Base-by-base conservation (phyloP, 768 basidiomycete genomes). In the Collybiopsis confluens region DNA sequence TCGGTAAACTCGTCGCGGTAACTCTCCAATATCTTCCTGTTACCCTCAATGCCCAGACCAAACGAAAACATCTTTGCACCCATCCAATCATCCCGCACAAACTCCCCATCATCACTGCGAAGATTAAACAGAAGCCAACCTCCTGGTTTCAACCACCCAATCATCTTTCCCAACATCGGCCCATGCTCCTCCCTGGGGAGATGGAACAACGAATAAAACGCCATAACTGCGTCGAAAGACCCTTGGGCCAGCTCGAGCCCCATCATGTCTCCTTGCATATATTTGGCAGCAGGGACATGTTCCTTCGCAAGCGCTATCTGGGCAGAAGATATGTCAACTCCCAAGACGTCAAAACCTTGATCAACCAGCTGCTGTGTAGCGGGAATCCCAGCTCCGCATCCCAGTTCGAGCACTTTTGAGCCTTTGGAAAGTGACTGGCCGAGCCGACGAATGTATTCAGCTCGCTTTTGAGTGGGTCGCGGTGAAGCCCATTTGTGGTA, bases 181-280 rank as follows among this genome's bases (percentile, higher is more conserved):
- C 46, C 62, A 51, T 68, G 67, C 53, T 68, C 66, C 23, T 62
- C 62, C 21, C 56, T 51, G 11, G 63, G 63, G 11, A 65, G 52
- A 51, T 68, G 67, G 43, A 66, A 66, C 35, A 66, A 59, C 6
- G 65, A 62, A 49, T 69, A 69, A 48, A 69, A 62, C 11, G 56
- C 66, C 2, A 66, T 55, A 0, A 69, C 59, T 4, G 66, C 67
- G 43, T 67, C 61, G 50, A 64, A 64, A 2, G 52, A 53, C 8
- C 37, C 54, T 6, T 56, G 50, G 1, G 55, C 21, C 28, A 62
- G 61, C 1, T 52, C 52, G 28, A 67, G 56, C 10, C 52, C 24
- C 40, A 62, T 62, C 65, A 69, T 69, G 54, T 67, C 67, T 2
- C 55, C 57, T 21, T 64, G 65, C 55, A 68, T 56, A 48, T 66